phyloP scores from a whole-genome alignment of 768 basidiomycete genomes.

The Fistulinella prunicolor region DNA sequence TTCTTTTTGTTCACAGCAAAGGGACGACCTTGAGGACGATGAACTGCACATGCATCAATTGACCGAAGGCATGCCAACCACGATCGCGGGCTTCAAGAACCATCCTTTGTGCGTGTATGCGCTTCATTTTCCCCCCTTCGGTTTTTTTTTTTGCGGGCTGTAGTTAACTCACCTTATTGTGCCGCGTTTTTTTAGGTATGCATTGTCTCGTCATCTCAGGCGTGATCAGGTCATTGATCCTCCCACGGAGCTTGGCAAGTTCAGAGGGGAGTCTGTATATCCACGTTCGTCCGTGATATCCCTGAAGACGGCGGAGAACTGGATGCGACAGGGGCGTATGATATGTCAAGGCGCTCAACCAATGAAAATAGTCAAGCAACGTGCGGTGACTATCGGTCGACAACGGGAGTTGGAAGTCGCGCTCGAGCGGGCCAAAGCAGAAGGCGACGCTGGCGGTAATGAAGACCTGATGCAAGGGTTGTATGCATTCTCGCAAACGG shows the following conservation, averaged over 20 bases:
- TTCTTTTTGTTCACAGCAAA: constrained; percentile 50
- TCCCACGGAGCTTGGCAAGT: constrained; percentile 80
- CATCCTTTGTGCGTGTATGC: constrained; percentile 68
- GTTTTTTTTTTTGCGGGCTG: constrained; percentile 6
- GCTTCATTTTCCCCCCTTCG: constrained; percentile 23
- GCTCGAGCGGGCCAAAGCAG: constrained; percentile 36
- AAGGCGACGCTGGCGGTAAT: constrained; percentile 38
- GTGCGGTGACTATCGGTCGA: constrained; percentile 75
- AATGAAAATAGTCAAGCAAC: constrained; percentile 85
- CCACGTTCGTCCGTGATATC: constrained; percentile 78
- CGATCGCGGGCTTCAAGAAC: constrained; percentile 89
- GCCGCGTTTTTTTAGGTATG: constrained; percentile 52
- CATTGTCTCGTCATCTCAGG: constrained; percentile 81
- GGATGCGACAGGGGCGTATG: constrained; percentile 83
- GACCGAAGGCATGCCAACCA: constrained; percentile 91
- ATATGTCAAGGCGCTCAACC: constrained; percentile 77
- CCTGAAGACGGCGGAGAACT: constrained; percentile 90
- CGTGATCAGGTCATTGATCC: constrained; percentile 85
- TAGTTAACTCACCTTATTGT: constrained; percentile 3
- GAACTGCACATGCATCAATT: constrained; percentile 75
- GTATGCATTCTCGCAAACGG: constrained; percentile 84
- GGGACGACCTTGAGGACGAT: constrained; percentile 92
- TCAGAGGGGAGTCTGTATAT: constrained; percentile 91
- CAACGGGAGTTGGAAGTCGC: constrained; percentile 70
- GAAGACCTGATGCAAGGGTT: constrained; percentile 80